A percentile compares a stretch with the other conserved stretches of the same genome.
Conservation (phyloP, 176 grass and related monocot genomes). For the Dendrocalamus sinicus region DNA sequence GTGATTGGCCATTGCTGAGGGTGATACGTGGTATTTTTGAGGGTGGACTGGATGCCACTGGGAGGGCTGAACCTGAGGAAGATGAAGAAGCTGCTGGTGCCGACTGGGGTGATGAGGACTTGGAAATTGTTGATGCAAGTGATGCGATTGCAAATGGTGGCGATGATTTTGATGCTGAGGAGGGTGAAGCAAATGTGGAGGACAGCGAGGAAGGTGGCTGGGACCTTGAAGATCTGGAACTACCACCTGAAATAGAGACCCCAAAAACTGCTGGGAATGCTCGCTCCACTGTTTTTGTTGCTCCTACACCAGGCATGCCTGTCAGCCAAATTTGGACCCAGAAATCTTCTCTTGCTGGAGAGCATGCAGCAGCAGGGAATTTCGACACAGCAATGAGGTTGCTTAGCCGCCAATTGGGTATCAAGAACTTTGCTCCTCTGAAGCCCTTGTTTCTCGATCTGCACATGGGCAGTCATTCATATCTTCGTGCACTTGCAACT, state of each 20-base stretch:
- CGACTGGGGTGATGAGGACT: conserved; percentile 93
- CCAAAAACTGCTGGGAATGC: conserved; percentile 59
- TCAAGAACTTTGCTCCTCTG: conserved; percentile 86
- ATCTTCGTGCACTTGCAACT: conserved; percentile 64
- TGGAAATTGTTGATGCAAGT: conserved; percentile 84
- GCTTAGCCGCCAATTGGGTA: conserved; percentile 88
- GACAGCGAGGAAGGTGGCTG: conserved; percentile 81
- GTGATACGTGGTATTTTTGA: conserved; percentile 96
- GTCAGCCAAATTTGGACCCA: conserved; percentile 96
- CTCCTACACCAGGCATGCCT: conserved; percentile 86
- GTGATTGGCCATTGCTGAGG: conserved; percentile 94
- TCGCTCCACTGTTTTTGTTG: conserved; percentile 66
- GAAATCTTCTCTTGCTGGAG: conserved; percentile 95
- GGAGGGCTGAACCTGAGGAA: conserved; percentile 69
- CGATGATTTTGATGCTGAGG: conserved; percentile 60
- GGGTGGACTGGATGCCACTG: conserved; percentile 75
- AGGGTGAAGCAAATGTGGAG: conserved; percentile 70
- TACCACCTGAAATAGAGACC: conserved; percentile 80
- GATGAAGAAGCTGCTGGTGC: conserved; percentile 77
- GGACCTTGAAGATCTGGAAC: conserved; percentile 96
- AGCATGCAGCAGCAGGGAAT: conserved; percentile 91
- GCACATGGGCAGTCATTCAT: conserved; percentile 78
- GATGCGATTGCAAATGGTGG: conserved; percentile 70
- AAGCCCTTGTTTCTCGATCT: conserved; percentile 84
- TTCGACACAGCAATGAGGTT: conserved; percentile 93